Evolutionary conservation across 805 yeast genomes (phyloP), one percentile per base, ranked within the genome.

Genomic region (Jamesozyma lodderae): DNA sequence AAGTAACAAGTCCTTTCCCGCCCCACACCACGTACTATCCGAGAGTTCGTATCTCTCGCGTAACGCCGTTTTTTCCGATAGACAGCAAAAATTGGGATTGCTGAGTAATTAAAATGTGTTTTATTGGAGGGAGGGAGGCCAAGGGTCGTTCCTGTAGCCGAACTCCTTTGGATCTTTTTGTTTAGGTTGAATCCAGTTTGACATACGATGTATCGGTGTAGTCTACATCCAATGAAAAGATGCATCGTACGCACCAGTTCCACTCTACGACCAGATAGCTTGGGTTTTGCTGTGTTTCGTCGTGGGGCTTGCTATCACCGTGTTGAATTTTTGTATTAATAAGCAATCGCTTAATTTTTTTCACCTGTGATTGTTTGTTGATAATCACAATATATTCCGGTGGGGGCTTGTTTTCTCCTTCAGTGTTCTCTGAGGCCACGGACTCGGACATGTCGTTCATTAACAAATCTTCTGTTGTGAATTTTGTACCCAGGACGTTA

Each of bases 331-430:
- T 32, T 21, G 35, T 14, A 22, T 32, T 21, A 20, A 21, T 32
- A 16, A 17, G 38, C 15, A 42, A 11, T 29, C 50, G 49, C 33
- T 47, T 47, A 33, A 57, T 49, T 25, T 47, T 45, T 38, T 51
- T 52, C 3, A 55, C 54, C 35, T 52, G 55, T 2, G 58, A 40
- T 11, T 59, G 47, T 29, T 51, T 52, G 13, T 49, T 50, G 2
- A 48, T 57, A 6, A 59, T 11, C 94, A 0, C 95, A 86, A 11
- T 86, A 72, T 31, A 32, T 26, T 48, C 41, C 3, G 53, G 48
- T 5, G 39, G 28, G 3, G 7, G 26, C 11, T 7, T 28, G 14
- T 11, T 16, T 3, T 15, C 23, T 4, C 28, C 30, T 8, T 38
- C 21, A 5, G 5, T 11, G 19, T 10, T 19, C 8, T 32, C 16